Conservation (phyloP, 2,329 filamentous ascomycete species). For the Neoarthrinium moseri region DNA sequence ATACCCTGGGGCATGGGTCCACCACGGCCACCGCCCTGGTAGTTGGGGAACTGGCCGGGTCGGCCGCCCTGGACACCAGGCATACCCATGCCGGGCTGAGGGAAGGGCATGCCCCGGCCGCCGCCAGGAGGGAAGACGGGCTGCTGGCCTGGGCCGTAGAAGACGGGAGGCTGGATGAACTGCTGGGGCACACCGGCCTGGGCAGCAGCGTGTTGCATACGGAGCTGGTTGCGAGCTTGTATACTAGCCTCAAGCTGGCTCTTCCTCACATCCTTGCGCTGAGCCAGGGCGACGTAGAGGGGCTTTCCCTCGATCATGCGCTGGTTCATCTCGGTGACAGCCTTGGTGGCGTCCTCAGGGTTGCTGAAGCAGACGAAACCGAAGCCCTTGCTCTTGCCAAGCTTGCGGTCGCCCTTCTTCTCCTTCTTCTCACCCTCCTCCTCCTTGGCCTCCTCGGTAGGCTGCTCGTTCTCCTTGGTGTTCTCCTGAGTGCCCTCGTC, state of each 20-base stretch:
- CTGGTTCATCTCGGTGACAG: constrained; percentile 99
- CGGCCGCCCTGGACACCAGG: constrained; percentile 77
- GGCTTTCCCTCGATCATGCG: constrained; percentile 98
- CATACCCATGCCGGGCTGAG: constrained; percentile 62
- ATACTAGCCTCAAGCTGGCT: constrained; percentile 99
- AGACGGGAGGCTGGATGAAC: constrained; percentile 87
- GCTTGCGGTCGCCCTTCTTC: constrained; percentile 62
- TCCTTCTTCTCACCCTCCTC: constrained; percentile 56
- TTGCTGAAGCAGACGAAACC: constrained; percentile 99
- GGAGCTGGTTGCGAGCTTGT: constrained; percentile 96
- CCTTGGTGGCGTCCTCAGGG: constrained; percentile 98
- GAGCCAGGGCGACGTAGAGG: constrained; percentile 93
- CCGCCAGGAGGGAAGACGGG: constrained; percentile 64
- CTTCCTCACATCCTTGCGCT: constrained; percentile 99
- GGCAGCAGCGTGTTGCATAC: constrained; percentile 95
- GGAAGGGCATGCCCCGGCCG: constrained; percentile 66
- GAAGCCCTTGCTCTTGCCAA: constrained; percentile 99
- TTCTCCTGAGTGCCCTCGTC: constrained; percentile 50
- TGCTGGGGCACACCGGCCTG: constrained; percentile 85
- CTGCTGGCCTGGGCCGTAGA: constrained; percentile 83
- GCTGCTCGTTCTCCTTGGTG: constrained; percentile 47
- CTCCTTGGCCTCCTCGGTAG: constrained; percentile 47
- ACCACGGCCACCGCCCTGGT: constrained; percentile 84
- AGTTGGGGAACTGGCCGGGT: constrained; percentile 75
- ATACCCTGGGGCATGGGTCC: constrained; percentile 78